Evolutionary conservation across 148 eudicot genomes (phyloP).

Genomic region (Dianthus caryophyllus): DNA sequence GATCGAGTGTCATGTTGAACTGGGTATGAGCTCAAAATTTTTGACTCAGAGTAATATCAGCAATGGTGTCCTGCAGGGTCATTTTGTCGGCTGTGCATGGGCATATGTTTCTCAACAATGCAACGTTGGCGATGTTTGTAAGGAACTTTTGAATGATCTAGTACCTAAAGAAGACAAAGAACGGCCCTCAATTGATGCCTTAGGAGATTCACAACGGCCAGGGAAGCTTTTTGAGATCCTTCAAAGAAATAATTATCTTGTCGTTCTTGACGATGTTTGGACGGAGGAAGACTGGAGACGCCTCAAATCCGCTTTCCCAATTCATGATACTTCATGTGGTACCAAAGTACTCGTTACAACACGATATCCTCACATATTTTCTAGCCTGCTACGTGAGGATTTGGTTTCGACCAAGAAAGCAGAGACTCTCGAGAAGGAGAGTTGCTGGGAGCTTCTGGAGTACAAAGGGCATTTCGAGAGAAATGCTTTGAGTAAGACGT

Average conservation of each 20-base stretch:
- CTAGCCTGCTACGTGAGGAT: background rate
- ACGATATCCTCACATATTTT: background rate
- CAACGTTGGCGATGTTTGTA: background rate
- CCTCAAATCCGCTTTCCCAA: constrained; percentile 1
- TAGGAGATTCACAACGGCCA: background rate
- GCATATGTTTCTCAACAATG: constrained; percentile 8
- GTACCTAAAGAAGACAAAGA: background rate
- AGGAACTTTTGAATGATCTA: background rate
- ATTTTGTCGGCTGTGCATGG: background rate
- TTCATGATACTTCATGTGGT: background rate
- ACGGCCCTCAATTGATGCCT: background rate
- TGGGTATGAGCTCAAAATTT: too few relatives aligned
- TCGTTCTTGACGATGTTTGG: constrained; percentile 7
- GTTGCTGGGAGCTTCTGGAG: background rate
- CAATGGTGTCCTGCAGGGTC: background rate
- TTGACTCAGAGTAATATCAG: too few relatives aligned
- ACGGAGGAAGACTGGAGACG: background rate
- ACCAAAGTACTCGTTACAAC: constrained; percentile 1
- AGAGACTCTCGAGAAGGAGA: background rate
- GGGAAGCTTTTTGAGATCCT: background rate
- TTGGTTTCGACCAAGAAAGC: background rate
- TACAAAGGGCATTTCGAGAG: background rate
- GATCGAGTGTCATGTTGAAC: too few relatives aligned
- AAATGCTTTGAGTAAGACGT: background rate
- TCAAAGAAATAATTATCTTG: background rate